Conservation (phyloP, 352 stramenopile genomes). For the Elongisporangium prolatum region DNA sequence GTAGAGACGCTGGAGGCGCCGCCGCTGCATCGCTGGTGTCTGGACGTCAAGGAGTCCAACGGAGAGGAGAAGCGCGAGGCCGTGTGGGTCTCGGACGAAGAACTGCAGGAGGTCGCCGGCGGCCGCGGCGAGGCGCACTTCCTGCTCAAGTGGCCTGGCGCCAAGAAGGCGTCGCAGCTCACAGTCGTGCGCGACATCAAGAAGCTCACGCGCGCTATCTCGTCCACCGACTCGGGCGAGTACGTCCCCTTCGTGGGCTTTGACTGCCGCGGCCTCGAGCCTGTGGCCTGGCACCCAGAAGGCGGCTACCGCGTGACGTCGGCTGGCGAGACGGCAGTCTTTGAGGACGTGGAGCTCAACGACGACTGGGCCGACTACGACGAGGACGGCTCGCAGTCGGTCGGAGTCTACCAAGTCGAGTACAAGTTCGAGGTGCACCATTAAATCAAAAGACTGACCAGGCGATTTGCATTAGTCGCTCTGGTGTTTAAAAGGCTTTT, state of each 20-base stretch:
- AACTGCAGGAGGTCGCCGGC: conserved; percentile 65
- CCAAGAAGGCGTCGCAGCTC: conserved; percentile 75
- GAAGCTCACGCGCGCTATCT: conserved; percentile 68
- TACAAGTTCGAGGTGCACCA: conserved; percentile 76
- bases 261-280: conserved; percentile 83
- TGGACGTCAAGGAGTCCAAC: conserved; percentile 80
- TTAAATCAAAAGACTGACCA: conserved; percentile 47
- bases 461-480: too few relatives aligned
- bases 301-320: conserved; percentile 71
- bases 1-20: conserved; percentile 69
- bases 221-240: conserved; percentile 53
- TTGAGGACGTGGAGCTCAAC: conserved; percentile 75
- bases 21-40: conserved; percentile 69
- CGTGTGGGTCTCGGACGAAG: conserved; percentile 81
- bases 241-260: conserved; percentile 84
- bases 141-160: conserved; percentile 80
- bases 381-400: conserved; percentile 67
- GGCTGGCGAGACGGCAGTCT: conserved; percentile 48
- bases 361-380: conserved; percentile 88
- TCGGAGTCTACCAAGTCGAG: conserved; percentile 74
- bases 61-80: conserved; percentile 71
- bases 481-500: not conserved
- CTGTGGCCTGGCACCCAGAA: conserved; percentile 74
- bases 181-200: conserved; percentile 85
- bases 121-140: conserved; percentile 78